A percentile compares a stretch with the other conserved stretches of the same genome.
These are phyloP conservation scores for Cyberlindnera mrakii DNA, from an alignment of 805 yeast species.

Conservation along the genomic window DNA sequence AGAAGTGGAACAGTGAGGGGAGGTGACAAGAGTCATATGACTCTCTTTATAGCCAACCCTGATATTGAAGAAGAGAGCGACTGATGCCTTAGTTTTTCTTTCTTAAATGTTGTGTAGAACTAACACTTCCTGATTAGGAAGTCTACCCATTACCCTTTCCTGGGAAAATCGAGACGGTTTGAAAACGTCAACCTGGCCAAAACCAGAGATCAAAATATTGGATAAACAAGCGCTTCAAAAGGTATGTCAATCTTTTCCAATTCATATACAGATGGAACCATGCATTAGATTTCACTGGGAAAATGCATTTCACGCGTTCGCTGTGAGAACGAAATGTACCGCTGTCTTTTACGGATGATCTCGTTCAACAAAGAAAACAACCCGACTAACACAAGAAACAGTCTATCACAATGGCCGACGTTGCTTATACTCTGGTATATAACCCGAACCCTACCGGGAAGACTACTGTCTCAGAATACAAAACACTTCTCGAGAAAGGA, in stretches of 20 bases:
- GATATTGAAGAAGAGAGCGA: conserved; percentile 37
- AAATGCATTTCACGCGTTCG: too few relatives aligned
- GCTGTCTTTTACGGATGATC: too few relatives aligned
- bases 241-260: too few relatives aligned
- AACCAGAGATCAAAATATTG: too few relatives aligned
- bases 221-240: too few relatives aligned
- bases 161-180: too few relatives aligned
- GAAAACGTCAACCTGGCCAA: too few relatives aligned
- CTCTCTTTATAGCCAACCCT: conserved; percentile 54
- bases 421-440: conserved; percentile 75
- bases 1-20: conserved; percentile 32
- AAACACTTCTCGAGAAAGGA: conserved; percentile 77
- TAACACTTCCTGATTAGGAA: neutral
- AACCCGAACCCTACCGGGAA: conserved; percentile 65
- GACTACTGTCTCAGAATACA: conserved; percentile 64
- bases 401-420: conserved; percentile 18
- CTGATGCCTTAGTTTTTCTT: neutral
- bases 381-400: neutral
- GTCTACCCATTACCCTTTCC: neutral
- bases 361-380: neutral
- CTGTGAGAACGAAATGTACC: too few relatives aligned
- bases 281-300: too few relatives aligned
- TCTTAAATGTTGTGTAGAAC: neutral
- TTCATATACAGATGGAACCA: too few relatives aligned
- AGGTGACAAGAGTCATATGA: conserved; percentile 32